A percentile compares a stretch with the other conserved stretches of the same genome.
Conservation (phyloP, 495 filamentous ascomycete genomes). For the Melanomma pulvis-pyrius region DNA sequence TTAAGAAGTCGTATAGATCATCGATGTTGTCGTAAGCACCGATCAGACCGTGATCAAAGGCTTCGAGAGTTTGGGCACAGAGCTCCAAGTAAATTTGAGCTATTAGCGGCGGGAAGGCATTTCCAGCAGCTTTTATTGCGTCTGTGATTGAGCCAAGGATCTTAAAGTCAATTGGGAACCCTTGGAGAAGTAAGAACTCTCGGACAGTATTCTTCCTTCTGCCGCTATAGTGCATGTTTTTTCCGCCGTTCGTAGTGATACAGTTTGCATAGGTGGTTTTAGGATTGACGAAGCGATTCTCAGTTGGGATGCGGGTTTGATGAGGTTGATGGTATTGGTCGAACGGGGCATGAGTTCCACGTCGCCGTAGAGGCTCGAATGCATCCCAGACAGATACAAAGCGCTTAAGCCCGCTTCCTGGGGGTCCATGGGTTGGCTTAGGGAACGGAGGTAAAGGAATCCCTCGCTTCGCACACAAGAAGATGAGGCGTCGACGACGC, state of each 20-base stretch:
- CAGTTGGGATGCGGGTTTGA: too few relatives aligned
- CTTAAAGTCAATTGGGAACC: constrained; percentile 66
- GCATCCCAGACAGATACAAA: constrained; percentile 19
- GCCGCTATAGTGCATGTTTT: constrained; percentile 71
- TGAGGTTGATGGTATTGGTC: constrained; percentile 31
- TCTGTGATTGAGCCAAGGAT: constrained; percentile 37
- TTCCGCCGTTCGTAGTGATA: constrained; percentile 71
- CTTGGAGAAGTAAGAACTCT: constrained; percentile 76
- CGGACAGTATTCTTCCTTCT: constrained; percentile 66
- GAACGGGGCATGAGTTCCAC: neutral
- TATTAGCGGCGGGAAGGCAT: constrained; percentile 75
- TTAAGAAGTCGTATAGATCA: constrained; percentile 12
- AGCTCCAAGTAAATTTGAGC: constrained; percentile 58
- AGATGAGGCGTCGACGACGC: constrained; percentile 64
- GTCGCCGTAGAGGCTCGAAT: constrained; percentile 18
- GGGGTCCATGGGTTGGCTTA: constrained; percentile 62
- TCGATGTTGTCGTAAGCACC: constrained; percentile 14
- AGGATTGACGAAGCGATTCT: too few relatives aligned
- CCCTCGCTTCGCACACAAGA: constrained; percentile 82
- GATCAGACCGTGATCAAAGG: constrained; percentile 33
- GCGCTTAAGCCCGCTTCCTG: constrained; percentile 34
- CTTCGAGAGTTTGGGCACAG: constrained; percentile 30
- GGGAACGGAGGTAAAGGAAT: constrained; percentile 74
- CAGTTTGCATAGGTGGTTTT: constrained; percentile 44
- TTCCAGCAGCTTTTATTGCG: constrained; percentile 77